Evolutionary conservation across 129 eudicot species (phyloP).

Genomic region (Logfia minima): DNA sequence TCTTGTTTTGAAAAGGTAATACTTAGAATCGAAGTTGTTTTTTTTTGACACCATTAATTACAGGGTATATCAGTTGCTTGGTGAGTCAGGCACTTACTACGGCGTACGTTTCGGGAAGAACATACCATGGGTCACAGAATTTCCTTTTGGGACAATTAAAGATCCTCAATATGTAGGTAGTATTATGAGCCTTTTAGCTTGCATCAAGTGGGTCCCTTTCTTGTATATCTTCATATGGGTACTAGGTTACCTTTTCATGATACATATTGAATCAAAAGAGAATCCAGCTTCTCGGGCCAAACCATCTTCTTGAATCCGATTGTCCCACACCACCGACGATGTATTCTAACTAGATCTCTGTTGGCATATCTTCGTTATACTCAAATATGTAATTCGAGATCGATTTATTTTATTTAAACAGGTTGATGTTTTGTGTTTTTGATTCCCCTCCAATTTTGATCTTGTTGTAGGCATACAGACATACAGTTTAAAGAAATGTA

Average conservation of each 20-base stretch:
- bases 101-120: slow-evolving; percentile 94
- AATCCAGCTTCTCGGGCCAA: slow-evolving; percentile 84
- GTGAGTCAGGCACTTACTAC: slow-evolving; percentile 93
- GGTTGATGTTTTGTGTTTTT: slow-evolving; percentile 9
- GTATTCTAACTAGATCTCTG: neutral
- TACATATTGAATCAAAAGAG: slow-evolving; percentile 69
- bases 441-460: slow-evolving; percentile 2
- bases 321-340: neutral
- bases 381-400: slow-evolving; percentile 25
- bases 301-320: slow-evolving; percentile 48
- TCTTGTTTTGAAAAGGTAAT: neutral
- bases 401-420: neutral
- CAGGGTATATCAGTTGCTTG: slow-evolving; percentile 94
- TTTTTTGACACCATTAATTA: neutral
- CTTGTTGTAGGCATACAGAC: slow-evolving; percentile 7
- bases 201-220: slow-evolving; percentile 77
- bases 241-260: slow-evolving; percentile 80
- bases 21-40: neutral
- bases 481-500: neutral
- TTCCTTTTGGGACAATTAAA: slow-evolving; percentile 77
- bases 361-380: neutral
- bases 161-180: slow-evolving; percentile 98
- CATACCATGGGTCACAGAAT: slow-evolving; percentile 90
- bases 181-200: slow-evolving; percentile 79
- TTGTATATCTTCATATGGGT: slow-evolving; percentile 76